phyloP scores from a whole-genome alignment of 106 monocot species.

The Dioscorea alata region DNA sequence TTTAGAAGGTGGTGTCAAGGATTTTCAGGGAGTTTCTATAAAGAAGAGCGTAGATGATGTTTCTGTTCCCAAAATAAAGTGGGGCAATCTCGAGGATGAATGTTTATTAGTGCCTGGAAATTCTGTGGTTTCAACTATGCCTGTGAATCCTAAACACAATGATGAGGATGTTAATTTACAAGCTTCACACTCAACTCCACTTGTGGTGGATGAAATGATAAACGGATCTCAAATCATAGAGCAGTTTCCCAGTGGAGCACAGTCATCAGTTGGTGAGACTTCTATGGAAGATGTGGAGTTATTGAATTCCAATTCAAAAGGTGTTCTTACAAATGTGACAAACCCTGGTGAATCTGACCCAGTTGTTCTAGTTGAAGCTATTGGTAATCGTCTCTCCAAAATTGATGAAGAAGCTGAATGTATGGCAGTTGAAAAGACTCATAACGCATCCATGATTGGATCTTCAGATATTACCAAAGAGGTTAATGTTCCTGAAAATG shows the following conservation, averaged over 20 bases:
- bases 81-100: conserved; percentile 60
- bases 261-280: conserved; percentile 26
- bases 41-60: conserved; percentile 17
- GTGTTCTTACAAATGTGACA: conserved; percentile 12
- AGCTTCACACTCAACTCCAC: background rate
- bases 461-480: conserved; percentile 12
- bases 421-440: background rate
- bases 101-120: background rate
- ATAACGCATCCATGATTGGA: conserved; percentile 10
- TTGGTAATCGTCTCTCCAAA: background rate
- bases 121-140: too few relatives aligned
- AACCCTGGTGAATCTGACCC: conserved; percentile 14
- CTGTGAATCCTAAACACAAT: too few relatives aligned
- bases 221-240: conserved; percentile 21
- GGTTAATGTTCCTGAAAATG: conserved; percentile 4
- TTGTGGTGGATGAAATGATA: conserved; percentile 1
- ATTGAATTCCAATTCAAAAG: conserved; percentile 2
- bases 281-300: conserved; percentile 16
- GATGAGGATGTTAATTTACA: background rate
- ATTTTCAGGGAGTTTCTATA: conserved; percentile 8
- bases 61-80: conserved; percentile 43
- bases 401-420: conserved; percentile 8
- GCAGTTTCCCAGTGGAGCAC: conserved; percentile 23
- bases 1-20: background rate
- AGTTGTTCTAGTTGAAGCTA: conserved; percentile 3